phyloP scores from a whole-genome alignment of 352 stramenopile genomes.

The Phytophthora aleatoria region DNA sequence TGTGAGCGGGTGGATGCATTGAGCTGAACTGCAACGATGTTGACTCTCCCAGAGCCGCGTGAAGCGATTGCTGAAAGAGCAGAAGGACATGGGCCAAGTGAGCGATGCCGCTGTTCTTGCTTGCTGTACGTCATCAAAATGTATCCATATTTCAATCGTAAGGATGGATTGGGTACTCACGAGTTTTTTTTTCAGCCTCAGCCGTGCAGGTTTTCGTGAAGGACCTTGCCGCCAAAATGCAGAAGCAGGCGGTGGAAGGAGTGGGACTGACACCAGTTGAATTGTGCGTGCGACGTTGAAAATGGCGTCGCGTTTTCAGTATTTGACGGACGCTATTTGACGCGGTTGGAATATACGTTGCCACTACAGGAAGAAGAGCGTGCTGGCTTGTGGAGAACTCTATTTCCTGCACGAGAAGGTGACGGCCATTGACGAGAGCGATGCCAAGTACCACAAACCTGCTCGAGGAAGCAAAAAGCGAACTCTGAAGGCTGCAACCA shows the following conservation, averaged over 20 bases:
- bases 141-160: slow-evolving; percentile 10
- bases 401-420: slow-evolving; percentile 64
- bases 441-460: slow-evolving; percentile 62
- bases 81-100: slow-evolving; percentile 79
- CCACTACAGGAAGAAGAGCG: slow-evolving; percentile 52
- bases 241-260: slow-evolving; percentile 29
- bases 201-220: slow-evolving; percentile 64
- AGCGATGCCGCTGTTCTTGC: slow-evolving; percentile 50
- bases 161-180: not conserved
- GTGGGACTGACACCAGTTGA: slow-evolving; percentile 55
- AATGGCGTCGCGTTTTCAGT: not conserved
- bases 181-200: slow-evolving; percentile 34
- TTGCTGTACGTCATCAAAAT: slow-evolving; percentile 38
- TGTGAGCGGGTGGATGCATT: not conserved
- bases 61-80: slow-evolving; percentile 66
- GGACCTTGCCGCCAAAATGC: slow-evolving; percentile 58
- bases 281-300: slow-evolving; percentile 45
- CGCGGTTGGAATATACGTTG: not conserved
- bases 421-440: slow-evolving; percentile 57
- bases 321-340: not conserved
- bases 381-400: slow-evolving; percentile 49
- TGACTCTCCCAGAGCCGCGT: slow-evolving; percentile 46
- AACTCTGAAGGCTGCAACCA: slow-evolving; percentile 7
- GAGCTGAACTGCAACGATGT: slow-evolving; percentile 1
- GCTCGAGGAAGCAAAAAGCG: slow-evolving; percentile 36